Base-by-base conservation (phyloP, 345 rosid genomes). In the Eucalyptus cloeziana region DNA sequence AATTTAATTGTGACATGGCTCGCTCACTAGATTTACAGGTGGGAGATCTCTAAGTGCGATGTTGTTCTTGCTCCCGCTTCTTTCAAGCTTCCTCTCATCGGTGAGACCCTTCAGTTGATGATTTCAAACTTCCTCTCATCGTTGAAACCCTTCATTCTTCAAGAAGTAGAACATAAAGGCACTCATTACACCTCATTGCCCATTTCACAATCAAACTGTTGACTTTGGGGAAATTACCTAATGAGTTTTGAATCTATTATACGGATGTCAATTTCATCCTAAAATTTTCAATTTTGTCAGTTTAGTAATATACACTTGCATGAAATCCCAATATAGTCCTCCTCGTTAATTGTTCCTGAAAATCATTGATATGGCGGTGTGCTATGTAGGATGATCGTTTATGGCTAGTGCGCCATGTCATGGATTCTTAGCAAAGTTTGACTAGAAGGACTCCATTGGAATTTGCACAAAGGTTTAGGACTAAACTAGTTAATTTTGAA, bases 61-160 rank as follows among this genome's bases (percentile, higher is more conserved):
- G 92, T 90, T 6, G 76, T 30, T 12, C 92, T 91, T 62, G 93
- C 92, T 87, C 92, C 91, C 2, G 91, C 91, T 44, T 91, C 92
- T 7, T 64, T 87, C 86, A 90, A 90, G 44, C 83, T 91, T n/a
- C 93, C 93, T 51, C 67, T 91, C 56, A 86, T 91, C 43, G 93
- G 93, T 17, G 93, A 92, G 76, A 88, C 79, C 56, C 5, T 92
- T 30, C 62, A 86, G n/a, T 85, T 90, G 88, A 83, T 88, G 71
- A 49, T 7, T 64, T 87, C 86, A 90, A 90, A 37, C 83, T 91
- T n/a, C 93, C 93, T 51, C 67, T 91, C 56, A 86, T 91, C 43
- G 93, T 92, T 17, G 93, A 92, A 62, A 88, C 79, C 56, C 5
- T 92, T 30, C 90, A 40, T 92, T 92, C 86, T 49, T 93, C 14